phyloP scores from a whole-genome alignment of 495 filamentous ascomycete species.

The Penicillium steckii region DNA sequence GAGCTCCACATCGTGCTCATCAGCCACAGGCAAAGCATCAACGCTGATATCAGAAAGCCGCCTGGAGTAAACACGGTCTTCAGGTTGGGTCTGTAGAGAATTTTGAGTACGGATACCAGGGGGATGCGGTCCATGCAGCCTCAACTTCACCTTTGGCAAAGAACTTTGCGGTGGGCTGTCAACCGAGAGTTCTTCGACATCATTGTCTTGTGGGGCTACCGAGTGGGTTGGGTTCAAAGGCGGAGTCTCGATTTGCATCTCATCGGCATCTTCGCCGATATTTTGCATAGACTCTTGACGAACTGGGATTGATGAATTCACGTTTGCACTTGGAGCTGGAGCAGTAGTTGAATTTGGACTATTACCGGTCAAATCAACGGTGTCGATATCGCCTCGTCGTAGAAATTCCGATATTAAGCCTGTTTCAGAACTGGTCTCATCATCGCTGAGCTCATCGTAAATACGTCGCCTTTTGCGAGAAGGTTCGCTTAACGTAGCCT shows the following conservation, averaged over 20 bases:
- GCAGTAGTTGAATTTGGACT: background rate
- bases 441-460: background rate
- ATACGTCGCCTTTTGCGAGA: conserved; percentile 5
- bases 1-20: background rate
- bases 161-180: background rate
- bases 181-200: background rate
- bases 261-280: background rate
- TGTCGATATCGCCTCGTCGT: background rate
- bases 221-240: conserved; percentile 26
- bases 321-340: background rate
- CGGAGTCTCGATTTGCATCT: conserved; percentile 23
- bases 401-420: background rate
- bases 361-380: conserved; percentile 29
- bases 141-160: background rate
- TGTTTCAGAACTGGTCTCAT: background rate
- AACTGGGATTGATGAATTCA: background rate
- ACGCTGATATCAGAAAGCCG: background rate
- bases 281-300: background rate
- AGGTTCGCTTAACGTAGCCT: background rate
- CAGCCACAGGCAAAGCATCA: background rate
- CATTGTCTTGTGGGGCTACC: background rate
- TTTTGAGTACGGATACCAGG: background rate
- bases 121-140: background rate
- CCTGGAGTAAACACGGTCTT: background rate
- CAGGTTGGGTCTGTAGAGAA: background rate